Evolutionary conservation across 2,329 filamentous ascomycete species (phyloP).

Genomic region (Trichophyton mentagrophytes): DNA sequence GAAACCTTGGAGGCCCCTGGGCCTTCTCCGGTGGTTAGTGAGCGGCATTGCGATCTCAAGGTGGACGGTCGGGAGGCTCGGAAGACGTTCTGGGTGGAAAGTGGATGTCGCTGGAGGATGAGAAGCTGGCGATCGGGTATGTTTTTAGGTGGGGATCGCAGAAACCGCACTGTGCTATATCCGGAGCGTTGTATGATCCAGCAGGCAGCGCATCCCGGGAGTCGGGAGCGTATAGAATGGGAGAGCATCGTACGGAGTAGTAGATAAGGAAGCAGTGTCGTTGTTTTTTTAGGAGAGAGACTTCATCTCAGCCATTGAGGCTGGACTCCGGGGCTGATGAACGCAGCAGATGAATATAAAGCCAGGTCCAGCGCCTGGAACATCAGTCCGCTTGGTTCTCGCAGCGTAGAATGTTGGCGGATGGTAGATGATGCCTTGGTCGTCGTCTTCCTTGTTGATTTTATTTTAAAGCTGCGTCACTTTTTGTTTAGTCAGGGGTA

Average conservation of each 20-base stretch:
- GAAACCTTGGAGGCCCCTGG: not conserved
- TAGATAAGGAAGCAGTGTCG: not conserved
- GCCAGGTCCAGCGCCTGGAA: not conserved
- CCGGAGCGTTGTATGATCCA: not conserved
- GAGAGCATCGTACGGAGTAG: not conserved
- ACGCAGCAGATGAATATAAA: not conserved
- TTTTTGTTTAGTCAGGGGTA: slow-evolving; percentile 2
- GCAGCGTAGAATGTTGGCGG: not conserved
- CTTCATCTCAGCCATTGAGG: slow-evolving; percentile 1
- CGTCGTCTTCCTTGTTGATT: not conserved
- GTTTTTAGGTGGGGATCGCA: not conserved
- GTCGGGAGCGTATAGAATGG: not conserved
- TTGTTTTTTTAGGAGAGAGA: not conserved
- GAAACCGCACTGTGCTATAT: not conserved
- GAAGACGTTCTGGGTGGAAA: not conserved
- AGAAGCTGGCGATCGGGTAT: not conserved
- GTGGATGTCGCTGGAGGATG: not conserved
- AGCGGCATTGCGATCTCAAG: not conserved
- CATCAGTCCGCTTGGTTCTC: not conserved
- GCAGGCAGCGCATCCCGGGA: not conserved
- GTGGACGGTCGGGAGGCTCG: not conserved
- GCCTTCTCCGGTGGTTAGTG: not conserved
- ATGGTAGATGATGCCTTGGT: not conserved
- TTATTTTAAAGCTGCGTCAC: not conserved
- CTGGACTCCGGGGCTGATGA: not conserved